Evolutionary conservation across 495 filamentous ascomycete genomes (phyloP), one percentile per base, ranked within the genome.

Genomic region (Annulohypoxylon maeteangense): DNA sequence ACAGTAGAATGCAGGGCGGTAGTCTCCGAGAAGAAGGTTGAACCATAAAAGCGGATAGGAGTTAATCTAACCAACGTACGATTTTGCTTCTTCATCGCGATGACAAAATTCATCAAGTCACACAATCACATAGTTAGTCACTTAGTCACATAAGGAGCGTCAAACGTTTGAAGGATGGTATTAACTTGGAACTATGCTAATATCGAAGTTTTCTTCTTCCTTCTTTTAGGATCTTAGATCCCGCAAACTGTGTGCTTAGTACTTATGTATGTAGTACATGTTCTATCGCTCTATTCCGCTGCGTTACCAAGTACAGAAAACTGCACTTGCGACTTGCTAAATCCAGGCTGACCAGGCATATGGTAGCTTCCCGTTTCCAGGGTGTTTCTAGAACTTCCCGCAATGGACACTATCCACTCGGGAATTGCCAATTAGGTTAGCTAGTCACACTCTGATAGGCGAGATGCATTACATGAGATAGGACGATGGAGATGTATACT

Each of bases 341-440:
- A 44, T 44, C 40, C 16, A 44, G 40, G 6, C 16, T 20, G 40
- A 44, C 40, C 20, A 56, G 11, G 18, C 11, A 1, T 12, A 7
- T 55, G 47, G 44, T 59, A 42, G 63, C 31, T 55, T 59, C 44
- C 63, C 36, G n/a, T 20, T 44, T 27, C 20, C 64, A 14, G 38
- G 38, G 38, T 42, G 55, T 66, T 71, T 66, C 68, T 66, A 71
- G 62, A 71, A 71, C 62, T 27, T 66, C 62, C 68, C 48, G 22
- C 32, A 62, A 40, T 57, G 25, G 56, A 44, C 20, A 40, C 20
- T 57, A 56, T 58, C 51, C 51, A 66, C 57, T 12, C 50, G 50
- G 62, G 68, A 65, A 16, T 62, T 71, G 50, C 62, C 68, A 53
- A 56, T 67, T 71, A 47, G 32, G 64, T 67, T 61, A 61, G 42